Evolutionary conservation across 2,329 filamentous ascomycete species (phyloP).

Genomic region (Biscogniauxia sp.): DNA sequence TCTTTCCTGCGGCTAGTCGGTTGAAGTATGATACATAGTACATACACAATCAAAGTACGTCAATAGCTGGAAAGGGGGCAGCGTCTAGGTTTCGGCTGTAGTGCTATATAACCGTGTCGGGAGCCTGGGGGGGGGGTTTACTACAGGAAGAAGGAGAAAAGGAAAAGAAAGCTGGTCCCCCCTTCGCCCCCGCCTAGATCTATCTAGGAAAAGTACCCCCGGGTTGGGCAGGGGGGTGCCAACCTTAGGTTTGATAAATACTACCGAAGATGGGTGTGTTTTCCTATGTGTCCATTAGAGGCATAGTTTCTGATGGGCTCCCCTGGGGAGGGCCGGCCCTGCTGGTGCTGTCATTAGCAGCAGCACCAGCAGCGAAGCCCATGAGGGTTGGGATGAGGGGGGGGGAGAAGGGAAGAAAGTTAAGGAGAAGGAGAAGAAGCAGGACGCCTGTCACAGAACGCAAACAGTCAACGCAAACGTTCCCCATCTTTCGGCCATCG

Average conservation of each 20-base stretch:
- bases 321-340: neutral
- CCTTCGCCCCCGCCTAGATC: neutral
- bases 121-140: neutral
- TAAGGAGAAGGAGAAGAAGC: too few species aligned
- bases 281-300: neutral
- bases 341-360: neutral
- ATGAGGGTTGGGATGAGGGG: neutral
- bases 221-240: neutral
- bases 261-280: neutral
- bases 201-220: neutral
- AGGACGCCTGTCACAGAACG: neutral
- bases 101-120: neutral
- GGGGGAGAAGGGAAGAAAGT: neutral
- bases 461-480: neutral
- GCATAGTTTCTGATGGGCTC: neutral
- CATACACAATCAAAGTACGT: too few species aligned
- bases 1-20: too few species aligned
- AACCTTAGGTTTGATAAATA: neutral
- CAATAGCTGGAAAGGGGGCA: too few species aligned
- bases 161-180: neutral
- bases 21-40: neutral
- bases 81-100: neutral
- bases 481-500: neutral
- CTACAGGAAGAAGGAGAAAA: neutral
- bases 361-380: too few species aligned